These are phyloP conservation scores for Pichia kudriavzevii DNA, from an alignment of 1,139 yeast species.

Conservation along the genomic window DNA sequence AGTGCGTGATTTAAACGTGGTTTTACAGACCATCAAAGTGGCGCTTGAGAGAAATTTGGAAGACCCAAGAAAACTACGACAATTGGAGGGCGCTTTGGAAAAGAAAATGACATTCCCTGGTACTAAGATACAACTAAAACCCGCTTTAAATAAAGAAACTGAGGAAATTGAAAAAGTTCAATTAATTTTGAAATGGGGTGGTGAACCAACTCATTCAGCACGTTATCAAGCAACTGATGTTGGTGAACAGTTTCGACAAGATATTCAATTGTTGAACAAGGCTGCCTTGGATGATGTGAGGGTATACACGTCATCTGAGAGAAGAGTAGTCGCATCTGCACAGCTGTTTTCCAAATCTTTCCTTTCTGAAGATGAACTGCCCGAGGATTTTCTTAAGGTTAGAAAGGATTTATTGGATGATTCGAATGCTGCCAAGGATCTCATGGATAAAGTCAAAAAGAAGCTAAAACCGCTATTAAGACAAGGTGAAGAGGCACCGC, in stretches of 20 bases:
- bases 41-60: slow-evolving; percentile 78
- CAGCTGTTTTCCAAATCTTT: slow-evolving; percentile 80
- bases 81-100: slow-evolving; percentile 74
- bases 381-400: slow-evolving; percentile 72
- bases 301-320: slow-evolving; percentile 86
- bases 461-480: slow-evolving; percentile 88
- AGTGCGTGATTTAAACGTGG: slow-evolving; percentile 77
- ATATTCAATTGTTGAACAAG: slow-evolving; percentile 75
- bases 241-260: slow-evolving; percentile 94
- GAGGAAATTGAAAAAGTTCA: slow-evolving; percentile 88
- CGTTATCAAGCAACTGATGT: slow-evolving; percentile 88
- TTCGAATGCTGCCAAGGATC: slow-evolving; percentile 95
- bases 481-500: slow-evolving; percentile 97
- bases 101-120: slow-evolving; percentile 91
- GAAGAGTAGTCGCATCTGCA: slow-evolving; percentile 91
- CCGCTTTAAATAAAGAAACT: slow-evolving; percentile 55
- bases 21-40: slow-evolving; percentile 71
- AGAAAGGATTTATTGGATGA: slow-evolving; percentile 92
- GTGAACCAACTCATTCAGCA: slow-evolving; percentile 98
- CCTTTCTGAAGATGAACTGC: slow-evolving; percentile 63
- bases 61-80: slow-evolving; percentile 67
- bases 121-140: slow-evolving; percentile 92
- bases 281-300: slow-evolving; percentile 78
- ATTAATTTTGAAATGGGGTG: slow-evolving; percentile 96
- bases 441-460: slow-evolving; percentile 97